Base-by-base conservation (phyloP, 1,139 yeast genomes). In the Pichia sp. region DNA sequence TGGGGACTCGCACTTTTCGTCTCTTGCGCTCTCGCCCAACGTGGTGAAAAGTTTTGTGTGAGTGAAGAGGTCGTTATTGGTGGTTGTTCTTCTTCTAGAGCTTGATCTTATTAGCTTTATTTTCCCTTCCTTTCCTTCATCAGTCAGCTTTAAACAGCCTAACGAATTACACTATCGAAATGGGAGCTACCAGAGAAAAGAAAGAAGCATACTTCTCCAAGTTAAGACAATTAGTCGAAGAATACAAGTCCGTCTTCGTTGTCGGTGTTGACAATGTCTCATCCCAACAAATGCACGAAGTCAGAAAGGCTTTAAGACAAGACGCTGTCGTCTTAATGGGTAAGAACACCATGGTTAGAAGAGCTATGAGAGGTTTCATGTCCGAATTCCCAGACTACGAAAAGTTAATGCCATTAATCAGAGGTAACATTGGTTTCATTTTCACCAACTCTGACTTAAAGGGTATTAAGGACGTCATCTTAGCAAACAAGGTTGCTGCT, bases 261-360 rank as follows among this genome's bases (percentile, higher is more conserved):
- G 98, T 93, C 70, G 98, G 98, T 77, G 97, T 93, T 67, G 99
- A 93, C 82, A 93, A 93, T 83, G 99, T 93, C 71, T 89, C 98
- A 64, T 93, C 99, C 67, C 99, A 93, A 82, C 99, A 93, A 75
- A 91, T 93, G 97, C 99, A 93, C 81, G 96, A 93, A 83, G 84
- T 90, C 79, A 91, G 99, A 85, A 90, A 86, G 83, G 77, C 89
- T 61, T 85, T 94, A 69, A 90, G 99, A 81, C 89, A 90, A 61
- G 85, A 83, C 54, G 99, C 93, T 68, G 93, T 86, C 63, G 91
- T 94, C 62, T 81, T 93, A 71, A 93, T 94, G 98, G 99, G 99
- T 83, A 93, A 93, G 88, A 93, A 93, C 96, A 94, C 99, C 83
- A 91, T 94, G 98, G 96, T 94, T 65, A 90, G 99, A 83, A 91